Base-by-base conservation (phyloP, 129 eudicot species). In the Flaveria robusta region DNA sequence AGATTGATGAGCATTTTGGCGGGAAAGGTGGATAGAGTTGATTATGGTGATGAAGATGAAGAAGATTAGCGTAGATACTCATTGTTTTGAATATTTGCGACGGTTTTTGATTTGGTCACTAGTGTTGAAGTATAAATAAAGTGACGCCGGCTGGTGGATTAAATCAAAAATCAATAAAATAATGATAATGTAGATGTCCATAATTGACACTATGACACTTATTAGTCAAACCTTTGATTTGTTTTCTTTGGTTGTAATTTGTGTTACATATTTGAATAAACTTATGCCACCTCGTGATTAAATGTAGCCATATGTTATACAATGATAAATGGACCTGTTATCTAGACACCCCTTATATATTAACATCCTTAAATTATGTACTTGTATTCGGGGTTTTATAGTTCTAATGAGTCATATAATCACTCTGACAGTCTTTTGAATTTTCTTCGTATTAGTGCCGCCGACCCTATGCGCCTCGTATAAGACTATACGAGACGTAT, bases 21-120 rank as follows among this genome's bases (percentile, higher is more conserved):
- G 70, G 47, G 16, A 70, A 45, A 77, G 46, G 43, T 56, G 49
- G n/a, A 4, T 13, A 19, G 42, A 66, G 60, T n/a, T 34, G 81
- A 37, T 59, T 5, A 29, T 26, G 70, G 51, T 58, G 70, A 56
- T 56, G 76, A 58, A 55, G 66, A 4, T 56, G 59, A 18, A 59
- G 81, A 69, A 69, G 70, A 69, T 78, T 78, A 58, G 1, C 58
- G 49, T 29, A 58, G 50, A 47, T 3, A 31, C 26, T 69, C 81
- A 78, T 78, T 1, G 59, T 76, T 34, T 29, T 66, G 47, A 16
- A 26, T 7, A 20, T 7, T 26, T 65, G 13, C 0, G 54, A 50
- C 55, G 72, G 27, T 14, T 7, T 75, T 27, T 10, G 64, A 47
- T 45, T 26, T 46, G n/a, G 19, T 16, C 50, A 59, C 20, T 9